These are phyloP conservation scores for Colletotrichum euphorbiae DNA, from an alignment of 2,329 filamentous ascomycete genomes.

Conservation along the genomic window DNA sequence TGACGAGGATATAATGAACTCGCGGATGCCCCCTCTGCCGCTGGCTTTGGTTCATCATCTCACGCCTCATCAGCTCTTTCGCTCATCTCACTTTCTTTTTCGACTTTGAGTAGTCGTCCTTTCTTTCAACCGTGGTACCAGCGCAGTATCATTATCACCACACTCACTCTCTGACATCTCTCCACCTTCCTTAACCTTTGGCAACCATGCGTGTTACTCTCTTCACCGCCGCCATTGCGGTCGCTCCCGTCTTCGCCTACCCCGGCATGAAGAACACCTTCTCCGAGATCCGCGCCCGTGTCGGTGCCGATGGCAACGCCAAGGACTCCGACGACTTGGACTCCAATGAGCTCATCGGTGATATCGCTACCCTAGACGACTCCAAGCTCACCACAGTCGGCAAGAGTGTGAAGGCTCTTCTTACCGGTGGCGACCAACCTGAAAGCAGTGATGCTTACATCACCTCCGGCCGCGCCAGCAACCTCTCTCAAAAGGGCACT, in stretches of 20 bases:
- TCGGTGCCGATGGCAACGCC: constrained; percentile 21
- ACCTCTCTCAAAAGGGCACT: constrained; percentile 43
- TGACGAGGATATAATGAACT: constrained; percentile 30
- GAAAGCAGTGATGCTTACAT: constrained; percentile 43
- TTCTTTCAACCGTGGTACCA: neutral
- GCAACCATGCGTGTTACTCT: constrained; percentile 32
- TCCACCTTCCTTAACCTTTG: constrained; percentile 42
- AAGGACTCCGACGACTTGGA: constrained; percentile 23
- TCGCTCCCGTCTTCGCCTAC: constrained; percentile 34
- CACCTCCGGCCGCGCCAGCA: constrained; percentile 3
- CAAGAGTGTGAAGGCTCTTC: constrained; percentile 51
- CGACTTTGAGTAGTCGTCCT: constrained; percentile 12
- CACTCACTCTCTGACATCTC: neutral
- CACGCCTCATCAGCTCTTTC: constrained; percentile 14
- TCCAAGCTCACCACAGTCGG: constrained; percentile 50
- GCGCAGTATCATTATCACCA: neutral
- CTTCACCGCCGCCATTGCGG: constrained; percentile 36
- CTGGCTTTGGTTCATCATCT: constrained; percentile 7
- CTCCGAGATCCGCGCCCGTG: constrained; percentile 41
- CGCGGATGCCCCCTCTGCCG: neutral
- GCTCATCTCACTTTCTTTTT: neutral
- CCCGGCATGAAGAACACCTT: constrained; percentile 40
- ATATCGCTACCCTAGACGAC: constrained; percentile 49
- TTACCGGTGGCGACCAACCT: constrained; percentile 47
- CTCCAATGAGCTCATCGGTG: constrained; percentile 48